Percentiles rank a stretch among this genome's conserved stretches.
phyloP scores from a whole-genome alignment of 768 basidiomycete genomes.

The Amanita pseudoporphyria region DNA sequence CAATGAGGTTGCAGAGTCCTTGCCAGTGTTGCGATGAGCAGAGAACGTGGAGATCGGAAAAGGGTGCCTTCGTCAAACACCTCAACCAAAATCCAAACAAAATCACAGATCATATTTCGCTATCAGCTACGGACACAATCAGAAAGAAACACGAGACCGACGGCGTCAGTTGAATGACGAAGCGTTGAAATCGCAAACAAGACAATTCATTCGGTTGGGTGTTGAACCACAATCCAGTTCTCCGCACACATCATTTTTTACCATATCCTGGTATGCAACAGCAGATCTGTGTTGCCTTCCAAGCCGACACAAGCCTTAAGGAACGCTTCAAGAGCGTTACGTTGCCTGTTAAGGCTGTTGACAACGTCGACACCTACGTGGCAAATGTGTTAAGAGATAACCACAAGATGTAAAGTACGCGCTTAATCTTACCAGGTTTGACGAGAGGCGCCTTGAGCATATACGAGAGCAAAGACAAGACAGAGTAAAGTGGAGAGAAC shows the following conservation, averaged over 20 bases:
- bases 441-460: slow-evolving; percentile 99
- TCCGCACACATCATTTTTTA: slow-evolving; percentile 29
- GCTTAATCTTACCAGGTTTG: slow-evolving; percentile 61
- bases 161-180: too few relatives aligned
- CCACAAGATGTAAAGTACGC: not conserved
- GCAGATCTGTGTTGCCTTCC: slow-evolving; percentile 73
- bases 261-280: slow-evolving; percentile 87
- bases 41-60: too few relatives aligned
- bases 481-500: slow-evolving; percentile 80
- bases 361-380: slow-evolving; percentile 72
- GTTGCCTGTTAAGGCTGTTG: slow-evolving; percentile 91
- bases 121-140: too few relatives aligned
- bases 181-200: too few relatives aligned
- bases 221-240: not conserved
- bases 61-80: too few relatives aligned
- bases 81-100: too few relatives aligned
- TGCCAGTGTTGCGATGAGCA: too few relatives aligned
- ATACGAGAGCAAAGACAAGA: slow-evolving; percentile 88
- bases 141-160: too few relatives aligned
- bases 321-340: slow-evolving; percentile 89
- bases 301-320: slow-evolving; percentile 91
- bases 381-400: not conserved
- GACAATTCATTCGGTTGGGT: not conserved
- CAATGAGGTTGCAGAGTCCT: too few relatives aligned
- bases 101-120: too few relatives aligned